Conservation (phyloP, 2,329 filamentous ascomycete genomes). For the Hypoxylon sp. region DNA sequence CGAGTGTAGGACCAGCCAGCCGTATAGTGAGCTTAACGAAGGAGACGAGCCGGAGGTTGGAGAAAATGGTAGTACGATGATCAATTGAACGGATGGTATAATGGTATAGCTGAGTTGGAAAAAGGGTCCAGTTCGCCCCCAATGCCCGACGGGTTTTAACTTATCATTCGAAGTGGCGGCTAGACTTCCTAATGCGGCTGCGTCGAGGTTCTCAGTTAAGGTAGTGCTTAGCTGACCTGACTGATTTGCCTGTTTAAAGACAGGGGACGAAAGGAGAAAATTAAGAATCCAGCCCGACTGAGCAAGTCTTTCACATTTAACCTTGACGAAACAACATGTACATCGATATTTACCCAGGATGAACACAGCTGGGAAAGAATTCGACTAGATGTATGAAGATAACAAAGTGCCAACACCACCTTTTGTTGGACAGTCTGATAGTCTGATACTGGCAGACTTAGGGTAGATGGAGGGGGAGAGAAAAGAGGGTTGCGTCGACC, state of each 20-base stretch:
- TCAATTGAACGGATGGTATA: slow-evolving; percentile 17
- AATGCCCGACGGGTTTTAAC: slow-evolving; percentile 10
- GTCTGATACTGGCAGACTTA: slow-evolving; percentile 4
- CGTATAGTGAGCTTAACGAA: slow-evolving; percentile 21
- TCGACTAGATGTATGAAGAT: slow-evolving; percentile 32
- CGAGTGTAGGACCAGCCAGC: slow-evolving; percentile 38
- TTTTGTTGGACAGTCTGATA: slow-evolving; percentile 22
- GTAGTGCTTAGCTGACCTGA: slow-evolving; percentile 35
- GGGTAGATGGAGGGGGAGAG: slow-evolving; percentile 31
- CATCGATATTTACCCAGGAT: slow-evolving; percentile 14
- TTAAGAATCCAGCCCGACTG: slow-evolving; percentile 29
- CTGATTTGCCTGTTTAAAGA: slow-evolving; percentile 4
- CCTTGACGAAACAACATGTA: slow-evolving; percentile 21
- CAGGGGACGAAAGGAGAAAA: slow-evolving; percentile 8
- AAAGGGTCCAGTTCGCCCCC: slow-evolving; percentile 21
- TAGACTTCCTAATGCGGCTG: slow-evolving; percentile 34
- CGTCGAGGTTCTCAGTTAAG: slow-evolving; percentile 29
- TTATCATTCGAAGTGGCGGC: slow-evolving; percentile 33
- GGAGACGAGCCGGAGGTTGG: slow-evolving; percentile 11
- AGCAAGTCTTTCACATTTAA: slow-evolving; percentile 33
- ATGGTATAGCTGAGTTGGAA: slow-evolving; percentile 5
- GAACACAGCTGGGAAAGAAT: slow-evolving; percentile 15
- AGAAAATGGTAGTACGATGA: slow-evolving; percentile 23
- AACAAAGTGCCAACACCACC: slow-evolving; percentile 26
- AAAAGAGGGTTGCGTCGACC: slow-evolving; percentile 36